These are phyloP conservation scores for Thalassia testudinum DNA, from an alignment of 116 monocot genomes.

Conservation along the genomic window DNA sequence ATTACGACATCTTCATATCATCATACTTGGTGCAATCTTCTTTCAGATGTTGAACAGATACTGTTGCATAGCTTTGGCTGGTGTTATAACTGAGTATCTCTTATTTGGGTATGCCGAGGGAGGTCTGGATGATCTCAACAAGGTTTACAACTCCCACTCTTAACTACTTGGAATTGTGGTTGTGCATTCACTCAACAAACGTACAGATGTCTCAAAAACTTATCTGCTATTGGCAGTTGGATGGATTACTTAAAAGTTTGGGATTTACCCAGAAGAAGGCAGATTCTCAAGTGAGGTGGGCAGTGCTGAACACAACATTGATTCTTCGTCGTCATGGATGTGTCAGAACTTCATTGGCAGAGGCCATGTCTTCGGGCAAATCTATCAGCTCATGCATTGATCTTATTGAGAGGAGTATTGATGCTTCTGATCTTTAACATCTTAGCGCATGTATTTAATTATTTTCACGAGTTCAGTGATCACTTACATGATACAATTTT, in stretches of 20 bases:
- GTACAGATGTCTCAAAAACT: neutral
- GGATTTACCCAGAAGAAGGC: constrained; percentile 94
- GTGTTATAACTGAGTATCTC: constrained; percentile 84
- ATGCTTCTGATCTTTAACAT: constrained; percentile 17
- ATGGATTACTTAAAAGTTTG: constrained; percentile 48
- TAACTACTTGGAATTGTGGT: too few species aligned
- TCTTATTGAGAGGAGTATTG: constrained; percentile 43
- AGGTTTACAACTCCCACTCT: constrained; percentile 13
- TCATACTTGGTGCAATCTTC: neutral
- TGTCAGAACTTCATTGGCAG: constrained; percentile 39
- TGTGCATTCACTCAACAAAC: neutral
- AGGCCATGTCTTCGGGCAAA: constrained; percentile 62
- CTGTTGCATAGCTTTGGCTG: constrained; percentile 88
- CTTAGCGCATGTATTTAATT: too few species aligned
- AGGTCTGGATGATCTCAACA: constrained; percentile 54
- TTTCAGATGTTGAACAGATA: constrained; percentile 69
- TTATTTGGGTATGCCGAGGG: constrained; percentile 79
- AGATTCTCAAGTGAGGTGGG: constrained; percentile 84
- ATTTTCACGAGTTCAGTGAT: too few species aligned
- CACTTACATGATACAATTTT: too few species aligned
- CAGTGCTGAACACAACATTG: constrained; percentile 61
- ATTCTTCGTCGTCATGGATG: constrained; percentile 56
- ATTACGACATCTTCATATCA: too few species aligned
- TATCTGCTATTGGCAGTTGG: constrained; percentile 26
- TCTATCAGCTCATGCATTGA: constrained; percentile 60